Evolutionary conservation across 495 filamentous ascomycete species (phyloP).

Genomic region (Annulohypoxylon nitens): DNA sequence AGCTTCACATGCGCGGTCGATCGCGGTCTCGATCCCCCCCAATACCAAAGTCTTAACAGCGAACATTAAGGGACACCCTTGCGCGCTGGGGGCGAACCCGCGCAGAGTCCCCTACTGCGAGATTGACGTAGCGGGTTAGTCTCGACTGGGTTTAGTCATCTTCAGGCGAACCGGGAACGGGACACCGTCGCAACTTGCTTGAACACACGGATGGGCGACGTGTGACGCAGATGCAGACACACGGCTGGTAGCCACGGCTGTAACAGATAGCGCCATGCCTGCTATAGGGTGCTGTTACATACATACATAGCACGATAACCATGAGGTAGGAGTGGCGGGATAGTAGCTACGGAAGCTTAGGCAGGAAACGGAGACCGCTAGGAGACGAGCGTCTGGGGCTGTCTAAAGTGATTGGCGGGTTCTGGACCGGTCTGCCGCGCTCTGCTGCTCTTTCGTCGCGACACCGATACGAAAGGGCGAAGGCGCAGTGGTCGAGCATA

Average conservation of each 20-base stretch:
- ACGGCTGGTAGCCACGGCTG: too few relatives aligned
- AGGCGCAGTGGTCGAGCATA: background rate
- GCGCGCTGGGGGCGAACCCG: too few relatives aligned
- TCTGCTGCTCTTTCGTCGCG: background rate
- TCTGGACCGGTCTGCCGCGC: background rate
- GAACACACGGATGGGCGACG: background rate
- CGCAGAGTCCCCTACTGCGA: background rate
- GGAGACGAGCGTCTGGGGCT: background rate
- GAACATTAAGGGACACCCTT: background rate
- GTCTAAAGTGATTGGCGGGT: background rate
- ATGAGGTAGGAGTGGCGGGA: background rate
- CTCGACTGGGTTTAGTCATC: background rate
- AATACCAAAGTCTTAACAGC: background rate
- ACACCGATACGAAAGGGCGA: background rate
- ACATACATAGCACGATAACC: background rate
- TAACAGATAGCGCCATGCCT: too few relatives aligned
- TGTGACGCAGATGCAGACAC: too few relatives aligned
- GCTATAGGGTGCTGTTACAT: background rate
- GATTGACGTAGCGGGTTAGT: background rate
- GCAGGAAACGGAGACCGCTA: background rate
- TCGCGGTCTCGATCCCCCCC: background rate
- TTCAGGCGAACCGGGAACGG: background rate
- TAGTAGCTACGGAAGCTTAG: background rate
- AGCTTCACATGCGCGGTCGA: constrained; percentile 1
- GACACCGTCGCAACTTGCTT: background rate